Evolutionary conservation across 2,329 filamentous ascomycete genomes (phyloP), one percentile per base, ranked within the genome.

Genomic region (Claviceps pusilla): DNA sequence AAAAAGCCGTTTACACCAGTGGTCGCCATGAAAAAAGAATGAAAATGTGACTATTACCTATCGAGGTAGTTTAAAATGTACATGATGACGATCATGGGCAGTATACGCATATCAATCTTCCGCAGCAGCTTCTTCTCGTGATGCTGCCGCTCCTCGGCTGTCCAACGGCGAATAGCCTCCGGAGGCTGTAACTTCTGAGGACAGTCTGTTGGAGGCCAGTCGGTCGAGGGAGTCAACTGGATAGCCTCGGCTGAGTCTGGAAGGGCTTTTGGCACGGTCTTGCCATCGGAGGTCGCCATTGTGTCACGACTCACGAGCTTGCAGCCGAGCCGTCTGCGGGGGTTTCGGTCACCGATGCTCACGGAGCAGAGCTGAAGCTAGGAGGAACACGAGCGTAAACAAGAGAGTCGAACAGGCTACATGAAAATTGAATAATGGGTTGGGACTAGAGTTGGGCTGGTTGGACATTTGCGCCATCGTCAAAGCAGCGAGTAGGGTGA

Each of bases 31-130:
- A 6, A 31, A 31, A n/a, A 47, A 9, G 12, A 47, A 47, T n/a
- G 12, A 47, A 31, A n/a, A 16, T 7, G 45, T 29, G 28, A 29
- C 16, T 31, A 7, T 14, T 31, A 47, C 35, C 49, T 19, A 63
- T 83, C 79, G 51, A 83, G 71, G 60, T 80, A 83, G 59, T 75
- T 78, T 2, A 83, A 67, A 0, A 82, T 66, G 58, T 81, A 82
- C 49, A 82, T 74, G 62, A 73, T 24, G 68, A 82, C 71, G 82
- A 87, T 57, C 76, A 65, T 68, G 3, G 75, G 75, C 16, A 69
- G 54, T 16, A 69, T 53, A 42, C 58, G 65, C 33, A 76, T 58
- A 11, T 73, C 66, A 59, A 77, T 68, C 61, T 69, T 69, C 42
- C 66, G 63, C 16, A 69, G 62, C 4, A 69, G 62, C 46, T 60